Base-by-base conservation (phyloP, 768 basidiomycete species). In the Suillus hirtellus region DNA sequence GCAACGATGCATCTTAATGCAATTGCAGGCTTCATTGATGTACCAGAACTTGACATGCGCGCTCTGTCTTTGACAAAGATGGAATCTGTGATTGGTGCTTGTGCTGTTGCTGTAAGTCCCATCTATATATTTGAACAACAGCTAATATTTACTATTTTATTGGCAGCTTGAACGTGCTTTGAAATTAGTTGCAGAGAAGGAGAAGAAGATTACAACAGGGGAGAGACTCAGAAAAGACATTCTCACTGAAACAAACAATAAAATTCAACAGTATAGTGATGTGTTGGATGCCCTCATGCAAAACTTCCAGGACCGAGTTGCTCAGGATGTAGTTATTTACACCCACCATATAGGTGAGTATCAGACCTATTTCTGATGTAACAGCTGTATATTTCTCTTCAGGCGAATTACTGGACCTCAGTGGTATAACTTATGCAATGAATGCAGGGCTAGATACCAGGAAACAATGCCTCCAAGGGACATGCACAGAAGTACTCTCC, bases 401-500 rank as follows among this genome's bases (percentile, higher is more conserved):
- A 47, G 46, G 12, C 11, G 21, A 21, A 6, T 0, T 6, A 47
- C 21, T 47, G 21, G 21, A 47, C 21, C 21, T 47, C 12, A 14
- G 21, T 14, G 21, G 46, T 47, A 47, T 47, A 4, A 14, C 6
- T 12, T 24, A 12, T 12, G 46, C 21, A 4, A 6, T 0, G 2
- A 11, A 11, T 2, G 21, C 46, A 6, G 46, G 46, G 5, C 21
- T 24, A 47, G 24, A 49, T 15, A 49, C 49, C 7, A 4, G 49
- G 27, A 47, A 59, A 34, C 27, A 6, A 54, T 74, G 72, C 52
- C 63, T 70, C 3, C 40, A 46, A 3, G 67, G 64, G 3, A 76
- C 73, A 1, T 68, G 72, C 9, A 17, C 46, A 24, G 64, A 60
- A 12, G 65, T 75, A 11, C 61, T 75, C 37, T 65, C 70, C 17